These are phyloP conservation scores for Apiospora arundinis DNA, from an alignment of 2,329 filamentous ascomycete genomes.

Conservation along the genomic window DNA sequence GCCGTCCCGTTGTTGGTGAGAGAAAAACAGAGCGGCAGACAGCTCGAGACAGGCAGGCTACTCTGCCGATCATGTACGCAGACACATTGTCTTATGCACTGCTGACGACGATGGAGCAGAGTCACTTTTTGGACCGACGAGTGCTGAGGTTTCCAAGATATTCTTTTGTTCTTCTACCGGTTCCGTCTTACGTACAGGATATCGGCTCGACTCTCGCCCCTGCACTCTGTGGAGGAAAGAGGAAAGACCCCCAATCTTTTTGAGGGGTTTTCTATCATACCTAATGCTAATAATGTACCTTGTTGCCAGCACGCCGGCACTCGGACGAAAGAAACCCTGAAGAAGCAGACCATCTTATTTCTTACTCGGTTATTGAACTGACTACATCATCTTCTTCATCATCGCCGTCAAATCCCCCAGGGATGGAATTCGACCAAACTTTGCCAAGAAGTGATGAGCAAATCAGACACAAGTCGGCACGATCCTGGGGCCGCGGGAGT, in stretches of 20 bases:
- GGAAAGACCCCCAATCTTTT: background rate
- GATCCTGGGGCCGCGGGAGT: conserved; percentile 5
- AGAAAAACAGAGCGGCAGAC: background rate
- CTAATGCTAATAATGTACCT: too few relatives aligned
- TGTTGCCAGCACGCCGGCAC: background rate
- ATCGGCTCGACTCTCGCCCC: background rate
- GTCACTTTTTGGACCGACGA: background rate
- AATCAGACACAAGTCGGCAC: background rate
- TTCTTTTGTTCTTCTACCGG: conserved; percentile 8
- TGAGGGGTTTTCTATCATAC: conserved; percentile 3
- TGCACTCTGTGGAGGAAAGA: background rate
- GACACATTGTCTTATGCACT: conserved; percentile 11
- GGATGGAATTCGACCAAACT: background rate
- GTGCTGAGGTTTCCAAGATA: background rate
- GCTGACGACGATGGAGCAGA: background rate
- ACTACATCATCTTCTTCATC: background rate
- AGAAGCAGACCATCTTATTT: background rate
- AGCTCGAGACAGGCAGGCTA: too few relatives aligned
- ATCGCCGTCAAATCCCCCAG: background rate
- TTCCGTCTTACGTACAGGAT: background rate
- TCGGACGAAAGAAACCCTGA: background rate
- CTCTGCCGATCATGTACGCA: background rate
- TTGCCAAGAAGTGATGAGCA: background rate
- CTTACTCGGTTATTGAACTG: background rate
- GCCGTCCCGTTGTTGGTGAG: background rate